Conservation (phyloP, 163 green algal genomes). For the Prototheca stagnorum region DNA sequence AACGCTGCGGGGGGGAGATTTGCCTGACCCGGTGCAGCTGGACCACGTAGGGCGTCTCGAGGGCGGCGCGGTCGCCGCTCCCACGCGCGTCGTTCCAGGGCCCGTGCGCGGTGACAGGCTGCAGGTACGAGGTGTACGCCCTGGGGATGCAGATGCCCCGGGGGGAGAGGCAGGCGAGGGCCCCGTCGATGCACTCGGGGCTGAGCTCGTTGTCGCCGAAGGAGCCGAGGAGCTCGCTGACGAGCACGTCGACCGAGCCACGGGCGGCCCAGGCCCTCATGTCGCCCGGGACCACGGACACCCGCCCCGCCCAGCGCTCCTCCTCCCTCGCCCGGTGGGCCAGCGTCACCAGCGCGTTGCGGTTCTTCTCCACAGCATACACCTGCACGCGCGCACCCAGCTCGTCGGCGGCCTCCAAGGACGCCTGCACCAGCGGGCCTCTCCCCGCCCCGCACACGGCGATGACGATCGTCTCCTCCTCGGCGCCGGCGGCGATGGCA, state of each 20-base stretch:
- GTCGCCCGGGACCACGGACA: constrained; percentile 58
- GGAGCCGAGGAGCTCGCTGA: constrained; percentile 91
- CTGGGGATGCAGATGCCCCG: constrained; percentile 56
- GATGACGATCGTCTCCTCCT: background rate
- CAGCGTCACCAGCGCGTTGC: constrained; percentile 75
- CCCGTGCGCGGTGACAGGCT: constrained; percentile 70
- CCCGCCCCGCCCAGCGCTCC: constrained; percentile 38
- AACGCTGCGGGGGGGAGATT: constrained; percentile 33
- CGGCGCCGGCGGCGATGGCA: background rate
- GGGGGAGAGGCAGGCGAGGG: constrained; percentile 67
- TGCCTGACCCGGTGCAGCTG: constrained; percentile 61
- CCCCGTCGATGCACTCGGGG: constrained; percentile 96
- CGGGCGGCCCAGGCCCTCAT: constrained; percentile 57
- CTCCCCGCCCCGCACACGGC: constrained; percentile 74
- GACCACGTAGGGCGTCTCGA: constrained; percentile 93
- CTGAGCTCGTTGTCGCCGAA: constrained; percentile 98
- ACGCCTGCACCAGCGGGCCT: constrained; percentile 75
- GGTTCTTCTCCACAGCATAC: constrained; percentile 97
- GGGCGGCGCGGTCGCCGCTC: constrained; percentile 75
- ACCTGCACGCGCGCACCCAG: constrained; percentile 37
- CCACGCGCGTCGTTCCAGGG: constrained; percentile 44
- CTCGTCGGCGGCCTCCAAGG: constrained; percentile 42
- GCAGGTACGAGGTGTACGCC: constrained; percentile 65
- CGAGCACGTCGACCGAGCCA: constrained; percentile 67
- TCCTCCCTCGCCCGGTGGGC: constrained; percentile 22